Base-by-base conservation (phyloP, 2,329 filamentous ascomycete species). In the Septoria linicola region DNA sequence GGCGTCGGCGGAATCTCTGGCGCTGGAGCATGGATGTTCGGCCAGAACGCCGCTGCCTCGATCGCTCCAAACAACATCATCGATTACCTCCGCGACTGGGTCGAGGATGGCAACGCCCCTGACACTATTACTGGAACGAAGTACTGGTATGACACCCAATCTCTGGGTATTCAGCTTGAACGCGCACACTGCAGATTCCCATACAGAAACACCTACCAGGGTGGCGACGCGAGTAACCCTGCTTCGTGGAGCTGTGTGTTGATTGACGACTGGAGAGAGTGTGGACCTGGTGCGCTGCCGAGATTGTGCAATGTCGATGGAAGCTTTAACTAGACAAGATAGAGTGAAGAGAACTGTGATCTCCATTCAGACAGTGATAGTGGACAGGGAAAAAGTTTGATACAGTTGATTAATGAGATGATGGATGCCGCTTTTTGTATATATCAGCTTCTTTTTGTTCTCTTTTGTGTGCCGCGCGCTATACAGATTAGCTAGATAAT, bases 141-240 rank as follows among this genome's bases (percentile, higher is more conserved):
- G 54, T 76, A 73, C 47, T 64, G 66, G 20, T 70, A 75, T 56
- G 71, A 76, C 59, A 64, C 62, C 2, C 67, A 67, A 1, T 61
- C 63, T 5, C 54, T 68, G 8, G 76, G 70, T 0, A 66, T 80
- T 1, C 55, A 72, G 39, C 73, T 73, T 41, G 72, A 73, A 57
- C 68, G 77, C 30, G 72, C 71, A 4, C 61, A 80, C 44, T 81
- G 79, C 58, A 55, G 62, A 16, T 67, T 64, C 57, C 64, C 64
- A 17, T 66, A 64, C 59, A 52, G 64, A 25, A 66, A 62, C 11
- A 65, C 63, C 3, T 74, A 69, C 62, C 60, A 66, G 16, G 67
- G 68, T 5, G 70, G 70, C 1, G 66, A 73, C 53, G 53, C 64
- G 7, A 61, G 68, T 31, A 47, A 63, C 8, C 64, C 70, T 8